phyloP scores from a whole-genome alignment of 257 asterid species.

The Cinchona pubescens region DNA sequence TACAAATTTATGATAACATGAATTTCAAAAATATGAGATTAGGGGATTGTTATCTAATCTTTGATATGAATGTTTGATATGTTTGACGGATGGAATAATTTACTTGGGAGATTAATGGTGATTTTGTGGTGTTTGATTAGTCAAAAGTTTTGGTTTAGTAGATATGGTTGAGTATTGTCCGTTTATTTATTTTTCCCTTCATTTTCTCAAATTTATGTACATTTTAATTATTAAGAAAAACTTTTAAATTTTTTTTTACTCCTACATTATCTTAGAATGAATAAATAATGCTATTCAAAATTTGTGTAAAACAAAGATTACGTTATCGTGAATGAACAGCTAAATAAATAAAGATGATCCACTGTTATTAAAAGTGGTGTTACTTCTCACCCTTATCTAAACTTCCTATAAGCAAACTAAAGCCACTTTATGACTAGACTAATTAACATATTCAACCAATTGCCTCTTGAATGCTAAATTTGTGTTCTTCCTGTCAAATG shows the following conservation, averaged over 20 bases:
- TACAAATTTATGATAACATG: neutral
- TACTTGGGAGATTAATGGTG: neutral
- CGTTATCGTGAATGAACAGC: neutral
- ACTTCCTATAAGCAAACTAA: too few species aligned
- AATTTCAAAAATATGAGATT: neutral
- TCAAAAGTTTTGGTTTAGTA: neutral
- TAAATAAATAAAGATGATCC: too few species aligned
- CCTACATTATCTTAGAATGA: neutral
- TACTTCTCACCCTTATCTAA: too few species aligned
- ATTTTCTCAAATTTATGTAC: neutral
- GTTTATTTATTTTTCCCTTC: neutral
- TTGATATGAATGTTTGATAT: neutral
- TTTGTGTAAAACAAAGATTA: neutral
- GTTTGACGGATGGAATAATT: neutral
- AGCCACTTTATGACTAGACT: neutral
- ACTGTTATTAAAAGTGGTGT: too few species aligned
- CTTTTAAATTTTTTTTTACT: neutral
- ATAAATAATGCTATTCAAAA: neutral
- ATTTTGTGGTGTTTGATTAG: neutral
- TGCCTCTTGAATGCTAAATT: neutral
- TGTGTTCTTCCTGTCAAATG: neutral
- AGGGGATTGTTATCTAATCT: neutral
- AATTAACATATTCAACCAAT: too few species aligned
- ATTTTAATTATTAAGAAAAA: neutral
- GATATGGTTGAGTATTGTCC: neutral